Evolutionary conservation across 1,284 basidiomycete genomes (phyloP).

Genomic region (Exobasidium cylindrosporum): DNA sequence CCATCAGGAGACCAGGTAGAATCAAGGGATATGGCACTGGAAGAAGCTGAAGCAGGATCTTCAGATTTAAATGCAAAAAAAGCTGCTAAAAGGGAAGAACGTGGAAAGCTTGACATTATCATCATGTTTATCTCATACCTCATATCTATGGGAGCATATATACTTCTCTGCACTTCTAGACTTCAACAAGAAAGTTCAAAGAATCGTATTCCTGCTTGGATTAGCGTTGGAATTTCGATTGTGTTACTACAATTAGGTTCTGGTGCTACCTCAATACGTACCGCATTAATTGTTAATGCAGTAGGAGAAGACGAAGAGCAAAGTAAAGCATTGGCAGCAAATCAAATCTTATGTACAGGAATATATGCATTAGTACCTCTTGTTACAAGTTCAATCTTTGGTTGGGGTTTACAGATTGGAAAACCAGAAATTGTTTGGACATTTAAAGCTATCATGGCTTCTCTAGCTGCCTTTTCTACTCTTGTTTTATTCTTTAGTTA

Average conservation of each 20-base stretch:
- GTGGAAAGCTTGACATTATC: slow-evolving; percentile 40
- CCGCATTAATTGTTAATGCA: slow-evolving; percentile 40
- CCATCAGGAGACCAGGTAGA: neutral
- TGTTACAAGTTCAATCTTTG: slow-evolving; percentile 37
- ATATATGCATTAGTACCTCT: slow-evolving; percentile 39
- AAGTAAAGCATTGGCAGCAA: slow-evolving; percentile 38
- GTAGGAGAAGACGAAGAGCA: slow-evolving; percentile 32
- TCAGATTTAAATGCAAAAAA: neutral
- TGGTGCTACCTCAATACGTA: slow-evolving; percentile 36
- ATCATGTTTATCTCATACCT: slow-evolving; percentile 24
- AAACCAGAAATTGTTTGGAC: slow-evolving; percentile 39
- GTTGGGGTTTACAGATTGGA: slow-evolving; percentile 28
- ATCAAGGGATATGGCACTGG: neutral
- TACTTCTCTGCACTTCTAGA: slow-evolving; percentile 3
- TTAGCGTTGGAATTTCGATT: slow-evolving; percentile 28
- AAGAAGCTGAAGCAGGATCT: neutral
- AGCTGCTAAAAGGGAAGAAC: slow-evolving; percentile 14
- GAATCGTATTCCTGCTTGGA: slow-evolving; percentile 20
- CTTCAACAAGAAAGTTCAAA: neutral
- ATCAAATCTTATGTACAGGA: slow-evolving; percentile 41
- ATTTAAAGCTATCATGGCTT: slow-evolving; percentile 35
- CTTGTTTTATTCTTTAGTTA: slow-evolving; percentile 32
- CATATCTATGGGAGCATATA: slow-evolving; percentile 2
- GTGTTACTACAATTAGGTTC: slow-evolving; percentile 35
- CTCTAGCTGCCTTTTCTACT: slow-evolving; percentile 23